A percentile compares a stretch with the other conserved stretches of the same genome.
Evolutionary conservation across 1,139 yeast genomes (phyloP).

Genomic region (Torulaspora globosa): DNA sequence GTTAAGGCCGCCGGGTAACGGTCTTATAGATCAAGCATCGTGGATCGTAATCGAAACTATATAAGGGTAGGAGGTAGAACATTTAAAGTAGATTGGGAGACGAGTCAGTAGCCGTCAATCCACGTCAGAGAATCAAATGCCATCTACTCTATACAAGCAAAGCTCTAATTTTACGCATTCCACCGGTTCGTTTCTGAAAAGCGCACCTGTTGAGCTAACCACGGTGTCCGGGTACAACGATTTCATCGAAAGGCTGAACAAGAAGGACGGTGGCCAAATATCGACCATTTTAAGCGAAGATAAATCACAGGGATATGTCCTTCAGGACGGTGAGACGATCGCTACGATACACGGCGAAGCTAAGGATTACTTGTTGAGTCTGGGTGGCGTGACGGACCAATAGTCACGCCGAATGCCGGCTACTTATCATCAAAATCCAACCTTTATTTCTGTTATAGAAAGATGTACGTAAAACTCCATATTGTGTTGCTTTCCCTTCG

Average conservation of each 20-base stretch:
- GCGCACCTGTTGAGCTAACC: conserved; percentile 40
- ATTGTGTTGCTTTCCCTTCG: conserved; percentile 2
- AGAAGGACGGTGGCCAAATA: conserved; percentile 17
- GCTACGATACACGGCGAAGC: conserved; percentile 40
- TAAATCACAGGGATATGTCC: conserved; percentile 24
- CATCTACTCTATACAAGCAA: conserved; percentile 26
- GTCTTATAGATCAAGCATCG: neutral
- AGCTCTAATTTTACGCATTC: conserved; percentile 28
- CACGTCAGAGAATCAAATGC: conserved; percentile 4
- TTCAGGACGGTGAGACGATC: conserved; percentile 36
- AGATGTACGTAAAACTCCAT: conserved; percentile 8
- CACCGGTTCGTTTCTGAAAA: conserved; percentile 32
- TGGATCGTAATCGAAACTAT: neutral
- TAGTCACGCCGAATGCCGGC: neutral
- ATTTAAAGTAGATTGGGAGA: too few relatives aligned
- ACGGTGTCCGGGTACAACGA: conserved; percentile 39
- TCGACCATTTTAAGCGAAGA: conserved; percentile 17
- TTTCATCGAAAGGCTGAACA: conserved; percentile 31
- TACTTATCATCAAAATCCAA: neutral
- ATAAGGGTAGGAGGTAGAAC: neutral
- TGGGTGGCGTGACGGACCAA: conserved; percentile 16
- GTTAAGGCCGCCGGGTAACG: neutral
- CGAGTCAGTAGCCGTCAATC: neutral
- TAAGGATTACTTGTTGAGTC: conserved; percentile 27
- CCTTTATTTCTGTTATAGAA: conserved; percentile 4